Percentiles rank a stretch among this genome's conserved stretches.
phyloP scores from a whole-genome alignment of 2,329 filamentous ascomycete species.

The Cladosporium velox region DNA sequence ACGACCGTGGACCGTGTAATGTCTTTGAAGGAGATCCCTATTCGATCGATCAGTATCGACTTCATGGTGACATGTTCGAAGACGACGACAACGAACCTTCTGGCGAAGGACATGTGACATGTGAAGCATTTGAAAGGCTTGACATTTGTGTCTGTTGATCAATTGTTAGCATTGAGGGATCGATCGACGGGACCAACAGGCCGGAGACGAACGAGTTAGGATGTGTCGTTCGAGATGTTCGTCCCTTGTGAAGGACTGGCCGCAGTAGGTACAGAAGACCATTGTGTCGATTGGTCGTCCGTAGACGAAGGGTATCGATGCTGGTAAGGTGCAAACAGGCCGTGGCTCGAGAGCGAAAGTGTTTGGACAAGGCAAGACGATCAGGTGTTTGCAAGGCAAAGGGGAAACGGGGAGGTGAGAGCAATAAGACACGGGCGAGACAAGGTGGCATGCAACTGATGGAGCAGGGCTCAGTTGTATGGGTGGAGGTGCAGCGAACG shows the following conservation, averaged over 20 bases:
- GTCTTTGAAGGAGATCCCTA: conserved; percentile 54
- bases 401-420: conserved; percentile 7
- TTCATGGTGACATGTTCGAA: neutral
- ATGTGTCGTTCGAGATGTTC: conserved; percentile 57
- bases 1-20: conserved; percentile 55
- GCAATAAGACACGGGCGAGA: conserved; percentile 22
- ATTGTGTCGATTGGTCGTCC: conserved; percentile 38
- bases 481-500: conserved; percentile 20
- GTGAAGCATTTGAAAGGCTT: conserved; percentile 58
- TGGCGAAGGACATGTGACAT: conserved; percentile 57
- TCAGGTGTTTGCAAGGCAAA: conserved; percentile 9
- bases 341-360: neutral
- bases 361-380: neutral
- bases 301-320: conserved; percentile 16
- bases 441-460: conserved; percentile 21
- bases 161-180: neutral
- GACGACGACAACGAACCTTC: conserved; percentile 44
- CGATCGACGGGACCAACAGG: conserved; percentile 1
- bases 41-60: conserved; percentile 16
- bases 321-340: conserved; percentile 4
- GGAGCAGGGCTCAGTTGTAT: conserved; percentile 18
- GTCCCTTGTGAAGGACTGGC: conserved; percentile 55
- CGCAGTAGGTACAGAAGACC: conserved; percentile 58
- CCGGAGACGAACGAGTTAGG: conserved; percentile 48
- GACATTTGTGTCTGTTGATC: conserved; percentile 52